Evolutionary conservation across 108 stramenopile genomes (phyloP), one percentile per base, ranked within the genome.

Genomic region (Skeletonema tropicum): DNA sequence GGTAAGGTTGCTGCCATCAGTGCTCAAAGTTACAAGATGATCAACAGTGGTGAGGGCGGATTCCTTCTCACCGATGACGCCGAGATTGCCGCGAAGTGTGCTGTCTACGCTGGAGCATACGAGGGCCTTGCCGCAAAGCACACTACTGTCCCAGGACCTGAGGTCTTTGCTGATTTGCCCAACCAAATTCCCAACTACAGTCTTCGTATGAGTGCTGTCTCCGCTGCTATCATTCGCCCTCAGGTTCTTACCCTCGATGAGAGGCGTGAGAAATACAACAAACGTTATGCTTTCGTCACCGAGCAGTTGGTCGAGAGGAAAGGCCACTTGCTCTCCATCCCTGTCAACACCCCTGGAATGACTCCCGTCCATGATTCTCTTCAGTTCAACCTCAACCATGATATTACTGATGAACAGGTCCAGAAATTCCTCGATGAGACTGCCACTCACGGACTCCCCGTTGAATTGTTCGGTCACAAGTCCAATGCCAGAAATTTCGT

Each of bases 31-130:
- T 93, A 96, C 90, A 96, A 96, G 76, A 92, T 96, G 86, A 92
- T 96, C 76, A 94, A 96, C 86, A 88, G 88, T 41, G 96, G 96
- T 61, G 96, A 96, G 70, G 96, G 96, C 14, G 96, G 96, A 57
- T 94, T 96, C 75, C 67, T 96, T 38, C 64, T 92, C 26, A 94
- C 93, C 8, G 89, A 89, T 60, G 91, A 94, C 71, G 73, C 89
- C 6, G 81, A 86, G 17, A 87, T 92, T 70, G 89, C 88, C 23
- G 93, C 93, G 17, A 73, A 87, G 46, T 86, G 85, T 33, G 90
- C 90, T 19, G 90, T 90, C 26, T 91, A 91, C 58, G 93, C 93
- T 29, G 93, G 93, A 31, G 93, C 93, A 58, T 96, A 96, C 83
- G 96, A 96, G 73, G 85, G 73, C 9, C 88, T 91, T 31, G 17